Evolutionary conservation across 75 land plant genomes (phyloP), one percentile per base, ranked within the genome.

Genomic region (Picea glauca): DNA sequence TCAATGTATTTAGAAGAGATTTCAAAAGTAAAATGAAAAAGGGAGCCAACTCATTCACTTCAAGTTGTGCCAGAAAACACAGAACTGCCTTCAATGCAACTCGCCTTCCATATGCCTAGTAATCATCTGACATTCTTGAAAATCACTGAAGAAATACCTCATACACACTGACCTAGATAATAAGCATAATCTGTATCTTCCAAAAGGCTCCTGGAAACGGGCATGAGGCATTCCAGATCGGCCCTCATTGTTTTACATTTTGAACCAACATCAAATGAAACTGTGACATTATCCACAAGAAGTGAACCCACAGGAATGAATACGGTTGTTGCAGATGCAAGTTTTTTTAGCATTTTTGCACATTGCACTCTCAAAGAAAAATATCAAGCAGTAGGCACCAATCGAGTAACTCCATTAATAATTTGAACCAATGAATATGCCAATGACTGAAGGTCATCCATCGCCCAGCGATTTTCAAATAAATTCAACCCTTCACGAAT

Each of bases 191-290:
- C 76, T 58, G 85, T 80, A 80, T 93, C 89, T 78, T 90, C 96
- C 78, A 90, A 67, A 30, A 79, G 78, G 50, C 79, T 83, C 40
- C 78, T 87, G 5, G 70, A 67, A 35, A 81, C 72, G 38, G 94
- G 99, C 72, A 81, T 81, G 17, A 96, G 91, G 2, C 81, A 86
- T 62, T 78, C 78, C 59, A 93, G 94, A 17, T 93, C 91, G 56
- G 94, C 91, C 66, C 80, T 86, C 60, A 82, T 33, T 4, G 93
- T 91, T 87, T 92, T 92, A 81, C 99, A 96, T 3, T 83, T 81
- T 32, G 94, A 85, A 21, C 99, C 99, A 87, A 93, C 99, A 81
- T 90, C 94, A 77, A 96, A 92, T 46, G 88, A 56, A 26, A 93
- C 94, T 13, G 89, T 90, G 54, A 96, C 99, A 75, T 96, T 92